These are phyloP conservation scores for Jaltomata sinuosa DNA, from an alignment of 257 asterid genomes.

Conservation along the genomic window DNA sequence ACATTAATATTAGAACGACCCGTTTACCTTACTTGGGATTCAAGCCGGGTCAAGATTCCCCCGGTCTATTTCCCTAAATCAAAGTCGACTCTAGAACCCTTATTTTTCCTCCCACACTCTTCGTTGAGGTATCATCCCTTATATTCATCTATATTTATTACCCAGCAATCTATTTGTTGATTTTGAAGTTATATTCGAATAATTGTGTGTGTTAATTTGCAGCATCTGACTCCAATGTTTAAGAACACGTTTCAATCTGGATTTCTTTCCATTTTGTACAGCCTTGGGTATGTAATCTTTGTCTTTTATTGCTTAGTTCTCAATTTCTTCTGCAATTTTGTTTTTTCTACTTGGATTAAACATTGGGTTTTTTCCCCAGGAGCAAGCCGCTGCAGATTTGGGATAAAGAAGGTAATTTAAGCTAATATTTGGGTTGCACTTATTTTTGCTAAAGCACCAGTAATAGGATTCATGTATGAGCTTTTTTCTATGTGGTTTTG, in stretches of 20 bases:
- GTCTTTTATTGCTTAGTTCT: not conserved
- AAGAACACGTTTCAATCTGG: slow-evolving; percentile 97
- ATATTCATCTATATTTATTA: not conserved
- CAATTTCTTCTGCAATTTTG: not conserved
- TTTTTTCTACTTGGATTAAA: not conserved
- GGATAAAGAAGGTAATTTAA: slow-evolving; percentile 77
- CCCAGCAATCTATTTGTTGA: not conserved
- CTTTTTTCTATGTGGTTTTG: not conserved
- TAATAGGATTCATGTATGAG: not conserved
- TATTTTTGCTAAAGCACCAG: not conserved
- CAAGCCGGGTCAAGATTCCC: not conserved
- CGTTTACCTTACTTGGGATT: not conserved
- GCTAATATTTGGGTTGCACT: not conserved
- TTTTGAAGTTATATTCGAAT: not conserved
- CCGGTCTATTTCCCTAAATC: not conserved
- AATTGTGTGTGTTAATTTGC: not conserved
- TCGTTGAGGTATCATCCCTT: not conserved
- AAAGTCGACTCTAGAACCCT: not conserved
- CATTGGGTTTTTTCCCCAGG: slow-evolving; percentile 25
- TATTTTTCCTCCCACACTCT: not conserved
- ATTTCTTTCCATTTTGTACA: slow-evolving; percentile 82
- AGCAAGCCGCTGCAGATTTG: slow-evolving; percentile 98
- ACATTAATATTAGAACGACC: not conserved
- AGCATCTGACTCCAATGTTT: slow-evolving; percentile 35
- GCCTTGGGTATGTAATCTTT: slow-evolving; percentile 63